Evolutionary conservation across 495 filamentous ascomycete species (phyloP).

Genomic region (Friedmanniomyces endolithicus): DNA sequence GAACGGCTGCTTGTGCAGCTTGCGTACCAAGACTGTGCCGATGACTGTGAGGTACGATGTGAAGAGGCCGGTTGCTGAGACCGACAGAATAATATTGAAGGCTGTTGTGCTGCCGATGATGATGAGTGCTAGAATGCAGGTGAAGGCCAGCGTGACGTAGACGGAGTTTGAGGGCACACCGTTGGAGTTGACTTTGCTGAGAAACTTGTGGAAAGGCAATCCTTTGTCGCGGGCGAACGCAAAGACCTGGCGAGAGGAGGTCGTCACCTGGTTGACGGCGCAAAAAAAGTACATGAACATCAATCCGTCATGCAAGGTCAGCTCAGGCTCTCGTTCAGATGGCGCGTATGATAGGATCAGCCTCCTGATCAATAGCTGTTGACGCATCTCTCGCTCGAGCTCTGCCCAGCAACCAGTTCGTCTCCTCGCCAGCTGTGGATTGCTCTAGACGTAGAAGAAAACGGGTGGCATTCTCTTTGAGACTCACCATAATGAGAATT

Average conservation of each 20-base stretch:
- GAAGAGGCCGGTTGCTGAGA: conserved; percentile 35
- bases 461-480: too few species aligned
- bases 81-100: conserved; percentile 38
- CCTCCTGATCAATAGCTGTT: too few species aligned
- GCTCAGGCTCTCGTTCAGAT: too few species aligned
- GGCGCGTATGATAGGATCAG: too few species aligned
- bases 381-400: too few species aligned
- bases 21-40: conserved; percentile 37
- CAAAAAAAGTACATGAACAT: neutral
- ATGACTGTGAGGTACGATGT: conserved; percentile 43
- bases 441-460: too few species aligned
- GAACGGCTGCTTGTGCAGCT: too few species aligned
- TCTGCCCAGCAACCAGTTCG: too few species aligned
- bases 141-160: conserved; percentile 28
- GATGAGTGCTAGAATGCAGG: conserved; percentile 5
- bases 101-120: conserved; percentile 17
- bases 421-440: too few species aligned
- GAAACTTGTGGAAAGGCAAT: conserved; percentile 42
- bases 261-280: conserved; percentile 1
- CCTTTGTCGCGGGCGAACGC: conserved; percentile 46
- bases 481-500: neutral
- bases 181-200: conserved; percentile 10
- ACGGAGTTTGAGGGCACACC: conserved; percentile 16
- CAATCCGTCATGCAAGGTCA: too few species aligned
- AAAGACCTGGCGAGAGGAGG: conserved; percentile 43